Percentiles rank a stretch among this genome's conserved stretches.
These are phyloP conservation scores for Umbelopsis sp. DNA, from an alignment of 371 early-diverging fungal genomes.

Conservation along the genomic window DNA sequence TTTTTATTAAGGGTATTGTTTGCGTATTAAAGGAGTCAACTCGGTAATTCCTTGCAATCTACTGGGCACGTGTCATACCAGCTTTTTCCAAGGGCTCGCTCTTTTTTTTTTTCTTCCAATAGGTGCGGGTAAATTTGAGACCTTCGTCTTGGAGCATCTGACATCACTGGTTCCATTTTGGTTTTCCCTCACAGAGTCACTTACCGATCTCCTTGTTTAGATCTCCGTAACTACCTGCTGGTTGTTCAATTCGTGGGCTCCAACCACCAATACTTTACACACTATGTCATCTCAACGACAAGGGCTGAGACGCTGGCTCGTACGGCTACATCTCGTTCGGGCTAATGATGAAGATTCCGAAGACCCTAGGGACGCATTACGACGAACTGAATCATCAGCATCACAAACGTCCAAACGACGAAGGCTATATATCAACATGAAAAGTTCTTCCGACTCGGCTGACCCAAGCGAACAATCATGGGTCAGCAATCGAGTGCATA, in stretches of 20 bases:
- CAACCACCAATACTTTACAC: not conserved
- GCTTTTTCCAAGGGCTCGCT: not conserved
- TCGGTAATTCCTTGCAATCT: not conserved
- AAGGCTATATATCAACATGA: slow-evolving; percentile 48
- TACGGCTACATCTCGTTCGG: slow-evolving; percentile 1
- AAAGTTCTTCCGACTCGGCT: slow-evolving; percentile 26
- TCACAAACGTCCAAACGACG: slow-evolving; percentile 47
- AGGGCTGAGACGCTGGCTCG: not conserved
- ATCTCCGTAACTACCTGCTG: not conserved
- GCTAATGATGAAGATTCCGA: slow-evolving; percentile 23
- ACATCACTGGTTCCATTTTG: not conserved
- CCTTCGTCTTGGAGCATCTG: slow-evolving; percentile 8
- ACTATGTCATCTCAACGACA: slow-evolving; percentile 6
- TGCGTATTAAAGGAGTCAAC: not conserved
- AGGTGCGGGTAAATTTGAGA: slow-evolving; percentile 16
- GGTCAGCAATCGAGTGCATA: slow-evolving; percentile 71
- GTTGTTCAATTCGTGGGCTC: not conserved
- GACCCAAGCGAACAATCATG: slow-evolving; percentile 28
- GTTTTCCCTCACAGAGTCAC: not conserved
- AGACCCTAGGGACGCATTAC: slow-evolving; percentile 25
- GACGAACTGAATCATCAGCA: slow-evolving; percentile 41
- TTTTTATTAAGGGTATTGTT: not conserved
- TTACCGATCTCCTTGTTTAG: not conserved
- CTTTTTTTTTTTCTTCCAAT: slow-evolving; percentile 5
- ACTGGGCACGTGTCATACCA: not conserved